A percentile compares a stretch with the other conserved stretches of the same genome.
These are phyloP conservation scores for Staphylotrichum tortipilum DNA, from an alignment of 495 filamentous ascomycete species.

Conservation along the genomic window DNA sequence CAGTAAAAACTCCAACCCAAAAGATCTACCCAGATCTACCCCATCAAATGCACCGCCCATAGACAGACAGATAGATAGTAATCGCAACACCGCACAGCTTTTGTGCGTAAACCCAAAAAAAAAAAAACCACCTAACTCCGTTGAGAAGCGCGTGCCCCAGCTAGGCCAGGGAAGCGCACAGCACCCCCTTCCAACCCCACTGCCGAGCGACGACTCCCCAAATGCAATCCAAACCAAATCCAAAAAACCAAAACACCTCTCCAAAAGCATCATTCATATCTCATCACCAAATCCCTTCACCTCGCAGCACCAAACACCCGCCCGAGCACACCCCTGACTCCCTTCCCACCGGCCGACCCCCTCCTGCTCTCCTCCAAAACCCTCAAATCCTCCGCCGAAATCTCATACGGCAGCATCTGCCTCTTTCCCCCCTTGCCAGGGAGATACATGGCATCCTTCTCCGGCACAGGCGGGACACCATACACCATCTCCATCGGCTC, in stretches of 20 bases:
- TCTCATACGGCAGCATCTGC: conserved; percentile 38
- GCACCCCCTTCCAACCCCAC: too few relatives aligned
- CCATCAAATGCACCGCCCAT: not conserved
- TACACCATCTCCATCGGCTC: conserved; percentile 30
- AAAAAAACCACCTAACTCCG: not conserved
- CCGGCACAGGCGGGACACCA: conserved; percentile 13
- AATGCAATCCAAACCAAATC: not conserved
- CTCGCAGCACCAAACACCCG: conserved; percentile 30
- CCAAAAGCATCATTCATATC: not conserved
- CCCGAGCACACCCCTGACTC: conserved; percentile 32
- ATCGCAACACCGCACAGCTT: not conserved
- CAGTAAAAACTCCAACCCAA: not conserved
- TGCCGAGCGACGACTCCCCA: too few relatives aligned
- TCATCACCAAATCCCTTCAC: not conserved
- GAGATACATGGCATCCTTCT: conserved; percentile 21
- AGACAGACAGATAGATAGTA: too few relatives aligned
- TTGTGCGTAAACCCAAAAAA: not conserved
- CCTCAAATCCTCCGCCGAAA: conserved; percentile 34
- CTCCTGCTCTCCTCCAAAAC: conserved; percentile 23
- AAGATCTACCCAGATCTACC: conserved; percentile 2
- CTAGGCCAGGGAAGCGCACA: too few relatives aligned
- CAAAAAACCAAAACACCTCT: not conserved
- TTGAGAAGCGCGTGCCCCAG: too few relatives aligned
- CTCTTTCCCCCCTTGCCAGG: conserved; percentile 4
- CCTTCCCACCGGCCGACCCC: conserved; percentile 27